phyloP scores from a whole-genome alignment of 805 yeast species.

The Metschnikowia kofuensis region DNA sequence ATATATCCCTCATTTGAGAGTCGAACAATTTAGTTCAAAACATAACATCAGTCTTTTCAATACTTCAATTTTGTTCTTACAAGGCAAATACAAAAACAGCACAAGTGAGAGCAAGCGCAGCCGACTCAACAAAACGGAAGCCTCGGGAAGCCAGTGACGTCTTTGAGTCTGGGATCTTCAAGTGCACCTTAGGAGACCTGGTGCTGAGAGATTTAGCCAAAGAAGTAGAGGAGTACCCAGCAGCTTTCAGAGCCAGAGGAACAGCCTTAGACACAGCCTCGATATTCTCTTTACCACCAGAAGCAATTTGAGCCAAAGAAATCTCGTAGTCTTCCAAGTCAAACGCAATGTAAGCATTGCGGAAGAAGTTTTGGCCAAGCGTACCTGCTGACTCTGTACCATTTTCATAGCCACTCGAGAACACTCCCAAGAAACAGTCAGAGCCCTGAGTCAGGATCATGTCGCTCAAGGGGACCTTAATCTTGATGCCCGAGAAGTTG shows the following conservation, averaged over 20 bases:
- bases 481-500: constrained; percentile 54
- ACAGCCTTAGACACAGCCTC: constrained; percentile 43
- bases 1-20: too few relatives aligned
- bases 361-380: constrained; percentile 63
- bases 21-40: too few relatives aligned
- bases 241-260: constrained; percentile 49
- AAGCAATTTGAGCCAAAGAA: constrained; percentile 46
- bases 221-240: constrained; percentile 40
- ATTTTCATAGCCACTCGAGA: constrained; percentile 50
- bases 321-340: constrained; percentile 56
- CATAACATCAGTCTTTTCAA: too few relatives aligned
- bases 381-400: constrained; percentile 21
- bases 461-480: constrained; percentile 45
- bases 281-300: constrained; percentile 33
- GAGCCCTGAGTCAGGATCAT: constrained; percentile 19
- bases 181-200: too few relatives aligned
- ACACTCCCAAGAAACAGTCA: constrained; percentile 26
- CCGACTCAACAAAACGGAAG: too few relatives aligned
- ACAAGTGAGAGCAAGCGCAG: too few relatives aligned
- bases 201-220: not conserved
- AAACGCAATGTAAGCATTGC: constrained; percentile 63
- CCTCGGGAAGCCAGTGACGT: too few relatives aligned
- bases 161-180: too few relatives aligned
- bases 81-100: too few relatives aligned
- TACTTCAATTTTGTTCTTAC: too few relatives aligned